Evolutionary conservation across 1,284 basidiomycete genomes (phyloP).

Genomic region (Rhodotorula mucilaginosa): DNA sequence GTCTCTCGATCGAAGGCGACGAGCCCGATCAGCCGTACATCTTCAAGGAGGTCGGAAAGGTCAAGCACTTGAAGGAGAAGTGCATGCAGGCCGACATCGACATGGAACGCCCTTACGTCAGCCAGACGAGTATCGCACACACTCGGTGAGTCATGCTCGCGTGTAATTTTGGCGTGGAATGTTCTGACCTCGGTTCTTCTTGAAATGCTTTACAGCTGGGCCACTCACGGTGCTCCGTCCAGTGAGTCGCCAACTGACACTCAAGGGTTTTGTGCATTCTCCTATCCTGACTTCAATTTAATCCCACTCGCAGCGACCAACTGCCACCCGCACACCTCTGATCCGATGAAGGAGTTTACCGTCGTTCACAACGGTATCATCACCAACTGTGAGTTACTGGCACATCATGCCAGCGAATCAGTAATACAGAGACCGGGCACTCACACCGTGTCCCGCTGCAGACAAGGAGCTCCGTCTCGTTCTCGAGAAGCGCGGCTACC

Average conservation of each 20-base stretch:
- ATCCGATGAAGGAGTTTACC: conserved; percentile 77
- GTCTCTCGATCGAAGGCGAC: conserved; percentile 93
- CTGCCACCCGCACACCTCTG: conserved; percentile 93
- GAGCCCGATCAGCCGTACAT: conserved; percentile 67
- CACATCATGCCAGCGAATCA: fast-evolving
- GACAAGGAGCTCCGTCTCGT: conserved; percentile 81
- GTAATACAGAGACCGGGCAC: conserved; percentile 42
- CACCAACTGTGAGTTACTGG: conserved; percentile 68
- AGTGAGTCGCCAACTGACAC: background rate
- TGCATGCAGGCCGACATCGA: conserved; percentile 75
- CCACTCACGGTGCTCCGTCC: conserved; percentile 81
- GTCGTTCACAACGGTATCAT: conserved; percentile 99
- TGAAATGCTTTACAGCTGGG: conserved; percentile 67
- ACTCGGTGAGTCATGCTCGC: conserved; percentile 55
- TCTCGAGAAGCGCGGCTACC: conserved; percentile 92
- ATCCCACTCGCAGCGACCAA: conserved; percentile 69
- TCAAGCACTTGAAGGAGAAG: conserved; percentile 87
- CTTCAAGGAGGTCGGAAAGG: conserved; percentile 99
- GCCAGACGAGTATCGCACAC: conserved; percentile 96
- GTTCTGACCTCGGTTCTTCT: background rate
- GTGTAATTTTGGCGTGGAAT: fast-evolving
- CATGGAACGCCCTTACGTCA: conserved; percentile 75
- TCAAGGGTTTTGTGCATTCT: background rate
- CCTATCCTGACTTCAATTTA: background rate
- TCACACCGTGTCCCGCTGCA: conserved; percentile 11